phyloP scores from a whole-genome alignment of 441 rosid genomes.

The Gossypium davidsonii region DNA sequence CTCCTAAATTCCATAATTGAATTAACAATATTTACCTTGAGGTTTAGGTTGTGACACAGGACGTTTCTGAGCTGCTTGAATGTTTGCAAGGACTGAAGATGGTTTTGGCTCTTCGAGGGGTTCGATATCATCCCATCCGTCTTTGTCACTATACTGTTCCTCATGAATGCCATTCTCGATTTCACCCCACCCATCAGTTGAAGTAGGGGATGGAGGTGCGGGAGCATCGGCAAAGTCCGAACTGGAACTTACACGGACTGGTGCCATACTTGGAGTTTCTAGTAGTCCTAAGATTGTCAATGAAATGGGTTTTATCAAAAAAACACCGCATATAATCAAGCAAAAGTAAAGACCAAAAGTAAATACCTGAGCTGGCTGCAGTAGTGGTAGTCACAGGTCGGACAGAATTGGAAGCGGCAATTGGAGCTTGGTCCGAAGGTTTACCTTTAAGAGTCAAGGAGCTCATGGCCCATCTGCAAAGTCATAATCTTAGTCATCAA shows the following conservation, averaged over 20 bases:
- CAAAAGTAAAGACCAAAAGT: slow-evolving; percentile 14
- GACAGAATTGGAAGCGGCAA: slow-evolving; percentile 52
- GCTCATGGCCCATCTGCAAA: slow-evolving; percentile 96
- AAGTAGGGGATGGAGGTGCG: slow-evolving; percentile 72
- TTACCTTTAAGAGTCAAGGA: slow-evolving; percentile 94
- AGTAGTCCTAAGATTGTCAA: slow-evolving; percentile 31
- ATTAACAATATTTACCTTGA: slow-evolving; percentile 44
- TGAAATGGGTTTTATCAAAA: slow-evolving; percentile 14
- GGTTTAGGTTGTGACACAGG: slow-evolving; percentile 65
- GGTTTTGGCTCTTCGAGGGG: slow-evolving; percentile 85
- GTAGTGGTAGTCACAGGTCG: slow-evolving; percentile 38
- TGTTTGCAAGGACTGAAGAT: slow-evolving; percentile 67
- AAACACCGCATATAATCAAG: neutral
- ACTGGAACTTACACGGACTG: slow-evolving; percentile 48
- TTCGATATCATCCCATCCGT: slow-evolving; percentile 95
- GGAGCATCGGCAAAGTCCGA: slow-evolving; percentile 70
- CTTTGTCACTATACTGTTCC: slow-evolving; percentile 71
- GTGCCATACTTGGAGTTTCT: slow-evolving; percentile 49
- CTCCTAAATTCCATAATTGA: neutral
- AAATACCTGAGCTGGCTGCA: slow-evolving; percentile 57
- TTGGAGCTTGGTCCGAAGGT: slow-evolving; percentile 73
- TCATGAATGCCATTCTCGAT: slow-evolving; percentile 74
- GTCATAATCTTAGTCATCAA: slow-evolving; percentile 1
- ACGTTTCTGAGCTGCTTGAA: slow-evolving; percentile 92
- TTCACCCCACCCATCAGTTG: slow-evolving; percentile 99